A percentile compares a stretch with the other conserved stretches of the same genome.
phyloP scores from a whole-genome alignment of 2,329 filamentous ascomycete species.

The Botrytis tulipae region DNA sequence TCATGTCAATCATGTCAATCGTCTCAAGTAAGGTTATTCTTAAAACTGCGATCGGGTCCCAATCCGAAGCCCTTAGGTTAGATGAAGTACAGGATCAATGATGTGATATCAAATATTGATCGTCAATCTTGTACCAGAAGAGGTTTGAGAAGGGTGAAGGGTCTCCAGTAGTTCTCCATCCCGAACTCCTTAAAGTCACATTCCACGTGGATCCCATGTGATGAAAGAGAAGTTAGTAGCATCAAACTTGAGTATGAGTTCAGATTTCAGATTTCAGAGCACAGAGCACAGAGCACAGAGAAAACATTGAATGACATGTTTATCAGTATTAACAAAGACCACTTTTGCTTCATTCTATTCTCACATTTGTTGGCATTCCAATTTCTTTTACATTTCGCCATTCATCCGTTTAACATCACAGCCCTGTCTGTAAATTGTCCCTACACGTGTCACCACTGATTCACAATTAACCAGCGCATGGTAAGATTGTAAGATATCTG shows the following conservation, averaged over 20 bases:
- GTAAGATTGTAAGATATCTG: not conserved
- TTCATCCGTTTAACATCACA: not conserved
- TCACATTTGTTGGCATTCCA: not conserved
- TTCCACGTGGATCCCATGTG: slow-evolving; percentile 8
- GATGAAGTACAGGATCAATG: not conserved
- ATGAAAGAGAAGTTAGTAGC: not conserved
- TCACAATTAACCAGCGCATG: not conserved
- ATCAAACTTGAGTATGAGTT: not conserved
- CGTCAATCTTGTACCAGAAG: not conserved
- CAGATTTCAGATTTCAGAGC: not conserved
- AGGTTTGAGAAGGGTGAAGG: not conserved
- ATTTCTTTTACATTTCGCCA: not conserved
- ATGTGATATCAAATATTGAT: not conserved
- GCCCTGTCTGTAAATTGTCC: not conserved
- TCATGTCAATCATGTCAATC: not conserved
- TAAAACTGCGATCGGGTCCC: not conserved
- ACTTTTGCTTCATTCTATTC: not conserved
- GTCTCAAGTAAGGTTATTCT: not conserved
- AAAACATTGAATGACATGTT: not conserved
- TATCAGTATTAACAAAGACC: not conserved
- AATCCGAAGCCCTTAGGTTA: not conserved
- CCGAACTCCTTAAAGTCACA: not conserved
- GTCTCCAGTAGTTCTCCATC: not conserved
- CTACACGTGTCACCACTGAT: slow-evolving; percentile 1
- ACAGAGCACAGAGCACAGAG: not conserved